Percentiles rank a stretch among this genome's conserved stretches.
Evolutionary conservation across 2,329 filamentous ascomycete species (phyloP).

Genomic region (Cercospora sesami): DNA sequence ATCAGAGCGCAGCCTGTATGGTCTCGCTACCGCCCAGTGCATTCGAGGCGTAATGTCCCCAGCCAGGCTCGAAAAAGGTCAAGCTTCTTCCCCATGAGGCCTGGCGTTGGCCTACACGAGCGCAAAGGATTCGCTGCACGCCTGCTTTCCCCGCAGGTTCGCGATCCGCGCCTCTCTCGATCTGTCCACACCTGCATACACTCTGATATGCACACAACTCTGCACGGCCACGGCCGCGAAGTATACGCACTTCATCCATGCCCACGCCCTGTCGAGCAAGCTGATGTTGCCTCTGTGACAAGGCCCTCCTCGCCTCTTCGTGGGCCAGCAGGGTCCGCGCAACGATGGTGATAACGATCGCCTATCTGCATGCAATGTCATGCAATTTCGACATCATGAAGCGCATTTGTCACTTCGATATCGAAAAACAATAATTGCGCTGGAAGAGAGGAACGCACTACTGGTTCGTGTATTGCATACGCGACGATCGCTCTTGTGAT

Average conservation of each 20-base stretch:
- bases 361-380: conserved; percentile 2
- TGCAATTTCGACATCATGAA: background rate
- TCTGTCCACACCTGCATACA: background rate
- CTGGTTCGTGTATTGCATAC: background rate
- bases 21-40: conserved; percentile 10
- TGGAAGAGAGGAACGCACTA: background rate
- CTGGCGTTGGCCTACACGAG: background rate
- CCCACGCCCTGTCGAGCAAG: background rate
- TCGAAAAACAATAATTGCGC: background rate
- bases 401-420: background rate
- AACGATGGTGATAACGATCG: conserved; percentile 5
- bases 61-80: background rate
- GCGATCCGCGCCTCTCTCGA: background rate
- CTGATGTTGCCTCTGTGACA: conserved; percentile 1
- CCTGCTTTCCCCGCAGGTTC: conserved; percentile 12
- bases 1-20: conserved; percentile 2
- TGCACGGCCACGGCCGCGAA: conserved; percentile 3
- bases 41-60: conserved; percentile 11
- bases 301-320: background rate
- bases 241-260: background rate
- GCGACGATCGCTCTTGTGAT: background rate
- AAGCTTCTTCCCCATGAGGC: background rate
- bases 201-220: background rate
- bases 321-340: background rate
- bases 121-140: background rate